phyloP scores from a whole-genome alignment of 2,329 filamentous ascomycete species.

The Fusarium buharicum region DNA sequence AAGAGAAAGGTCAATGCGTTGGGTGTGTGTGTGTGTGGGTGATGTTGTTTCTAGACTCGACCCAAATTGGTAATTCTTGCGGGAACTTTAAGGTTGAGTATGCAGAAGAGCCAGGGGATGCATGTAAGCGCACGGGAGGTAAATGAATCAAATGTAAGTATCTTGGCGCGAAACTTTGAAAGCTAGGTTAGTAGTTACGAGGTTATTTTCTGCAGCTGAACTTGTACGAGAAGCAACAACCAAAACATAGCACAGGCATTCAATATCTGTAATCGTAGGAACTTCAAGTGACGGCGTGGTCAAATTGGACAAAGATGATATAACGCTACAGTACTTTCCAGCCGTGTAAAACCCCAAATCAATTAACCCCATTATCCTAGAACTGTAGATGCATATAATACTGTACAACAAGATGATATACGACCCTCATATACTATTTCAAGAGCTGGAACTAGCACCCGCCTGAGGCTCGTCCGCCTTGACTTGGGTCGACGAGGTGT shows the following conservation, averaged over 20 bases:
- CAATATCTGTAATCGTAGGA: background rate
- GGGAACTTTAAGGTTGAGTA: slow-evolving; percentile 21
- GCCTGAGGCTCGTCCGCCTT: slow-evolving; percentile 44
- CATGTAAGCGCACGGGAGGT: slow-evolving; percentile 22
- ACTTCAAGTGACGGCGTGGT: background rate
- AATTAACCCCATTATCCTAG: slow-evolving; percentile 27
- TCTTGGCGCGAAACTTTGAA: background rate
- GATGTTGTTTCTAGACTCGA: slow-evolving; percentile 2
- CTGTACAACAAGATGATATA: slow-evolving; percentile 31
- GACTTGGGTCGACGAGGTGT: slow-evolving; percentile 44
- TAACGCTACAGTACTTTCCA: slow-evolving; percentile 31
- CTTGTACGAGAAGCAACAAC: background rate
- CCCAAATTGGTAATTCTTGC: slow-evolving; percentile 39
- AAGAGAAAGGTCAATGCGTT: slow-evolving; percentile 6
- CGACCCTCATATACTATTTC: slow-evolving; percentile 3
- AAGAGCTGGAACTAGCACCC: slow-evolving; percentile 34
- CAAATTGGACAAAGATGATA: slow-evolving; percentile 15
- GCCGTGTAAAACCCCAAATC: slow-evolving; percentile 11
- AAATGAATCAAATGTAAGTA: background rate
- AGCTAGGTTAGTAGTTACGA: background rate
- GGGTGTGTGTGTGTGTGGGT: slow-evolving; percentile 2
- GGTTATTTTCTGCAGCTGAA: background rate
- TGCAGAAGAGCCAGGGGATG: slow-evolving; percentile 16
- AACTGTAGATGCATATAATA: slow-evolving; percentile 34
- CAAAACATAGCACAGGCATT: no score